Evolutionary conservation across 78 protist genomes (phyloP), one percentile per base, ranked within the genome.

Genomic region (Cavenderia fasciculata): DNA sequence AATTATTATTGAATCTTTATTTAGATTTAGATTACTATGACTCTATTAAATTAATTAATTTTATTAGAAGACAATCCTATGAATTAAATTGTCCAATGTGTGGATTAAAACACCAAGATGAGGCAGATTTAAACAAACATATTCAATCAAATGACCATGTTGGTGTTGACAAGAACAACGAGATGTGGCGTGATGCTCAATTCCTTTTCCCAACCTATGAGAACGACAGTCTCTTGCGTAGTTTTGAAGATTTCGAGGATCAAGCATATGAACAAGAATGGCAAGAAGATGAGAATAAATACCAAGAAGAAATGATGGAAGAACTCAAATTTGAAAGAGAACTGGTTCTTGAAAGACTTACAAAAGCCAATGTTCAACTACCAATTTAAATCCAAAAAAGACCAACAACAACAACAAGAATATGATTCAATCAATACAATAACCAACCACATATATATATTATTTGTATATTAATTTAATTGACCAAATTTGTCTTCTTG

Each of bases 191-290:
- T 29, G 93, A 87, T 56, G 49, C 75, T 25, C 84, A 76, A 69
- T 87, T 59, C 69, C 62, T 87, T 33, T 68, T 82, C 0, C 77
- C 89, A 51, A 82, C 89, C 21, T 82, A 82, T 31, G 89, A 82
- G 33, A 82, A 82, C 33, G 89, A 82, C 44, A 54, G 59, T 34
- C 71, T 82, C 11, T 43, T 82, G 11, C 29, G 70, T 46, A 61
- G 59, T 4, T 82, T 82, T 31, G 89, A 82, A 31, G 89, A 56
- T 19, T 82, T 82, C 68, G 89, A 82, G 56, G 63, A 82, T 36
- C 43, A 46, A 18, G 69, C 65, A 16, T 82, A 82, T n/a, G 56
- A 52, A 11, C 51, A 56, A 52, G n/a, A n/a, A n/a, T n/a, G n/a
- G n/a, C n/a, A n/a, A n/a, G n/a, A n/a, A n/a, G 59, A 36, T 12